Evolutionary conservation across 805 yeast genomes (phyloP), one percentile per base, ranked within the genome.

Genomic region (Starmerella gropengiesseri): DNA sequence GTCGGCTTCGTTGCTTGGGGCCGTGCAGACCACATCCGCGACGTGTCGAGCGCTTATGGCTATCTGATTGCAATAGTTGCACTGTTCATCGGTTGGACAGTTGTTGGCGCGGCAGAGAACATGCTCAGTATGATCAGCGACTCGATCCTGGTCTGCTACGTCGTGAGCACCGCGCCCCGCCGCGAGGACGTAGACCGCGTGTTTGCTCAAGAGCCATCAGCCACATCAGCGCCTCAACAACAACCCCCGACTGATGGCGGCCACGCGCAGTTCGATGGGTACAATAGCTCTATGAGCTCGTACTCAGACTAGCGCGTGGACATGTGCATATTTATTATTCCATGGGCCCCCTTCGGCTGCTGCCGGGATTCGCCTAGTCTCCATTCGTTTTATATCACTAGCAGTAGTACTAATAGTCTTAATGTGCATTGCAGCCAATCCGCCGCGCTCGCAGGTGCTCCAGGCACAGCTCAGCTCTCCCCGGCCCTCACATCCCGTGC

Each of bases 71-170:
- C 67, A 2, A 45, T 66, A 8, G 47, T 65, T 8, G 65, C 65
- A 3, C 62, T 61, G 19, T 57, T 60, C 36, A 57, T 64, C 11
- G 69, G 68, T 12, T 66, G 68, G 68, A 60, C 64, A 14, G 59
- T 66, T 6, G 57, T 65, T 18, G 70, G 70, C 5, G 62, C 67
- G 7, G 62, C 67, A 8, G 70, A 66, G 44, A 66, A 66, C 13
- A 59, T 62, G 12, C 53, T 66, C 38, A 53, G 62, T 44, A 64
- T 60, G 59, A 52, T 60, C 26, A 52, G 60, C 34, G 66, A 62
- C 33, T 57, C 62, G 3, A 45, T 59, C 16, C 61, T 53, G 35
- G 61, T 65, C n/a, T 60, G 60, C 48, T 61, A 52, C 45, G 63
- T 58, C 13, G 51, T 66, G 7, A 64, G 64, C 38, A 53, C 53